A percentile compares a stretch with the other conserved stretches of the same genome.
Conservation (phyloP, 148 eudicot genomes). For the Polygonum aviculare region DNA sequence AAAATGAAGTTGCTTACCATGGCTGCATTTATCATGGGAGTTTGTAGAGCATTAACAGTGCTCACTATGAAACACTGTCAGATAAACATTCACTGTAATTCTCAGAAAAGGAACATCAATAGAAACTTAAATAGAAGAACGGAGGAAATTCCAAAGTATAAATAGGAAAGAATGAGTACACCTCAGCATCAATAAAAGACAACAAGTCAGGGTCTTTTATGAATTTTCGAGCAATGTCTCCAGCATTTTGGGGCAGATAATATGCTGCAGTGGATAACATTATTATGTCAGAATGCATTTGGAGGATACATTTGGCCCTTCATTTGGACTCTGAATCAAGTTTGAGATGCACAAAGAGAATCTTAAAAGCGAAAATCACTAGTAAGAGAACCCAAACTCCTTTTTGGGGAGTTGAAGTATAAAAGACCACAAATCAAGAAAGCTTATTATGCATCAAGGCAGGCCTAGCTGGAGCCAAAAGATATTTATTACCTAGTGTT, state of each 20-base stretch:
- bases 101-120: background rate
- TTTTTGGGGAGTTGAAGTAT: background rate
- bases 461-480: background rate
- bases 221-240: slow-evolving; percentile 78
- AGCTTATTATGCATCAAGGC: background rate
- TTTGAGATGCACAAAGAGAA: background rate
- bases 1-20: slow-evolving; percentile 55
- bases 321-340: background rate
- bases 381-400: background rate
- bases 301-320: background rate
- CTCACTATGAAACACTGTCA: slow-evolving; percentile 96
- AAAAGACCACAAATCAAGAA: background rate
- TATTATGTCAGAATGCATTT: slow-evolving; percentile 15
- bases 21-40: slow-evolving; percentile 98
- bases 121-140: background rate
- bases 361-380: background rate
- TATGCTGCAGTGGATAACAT: slow-evolving; percentile 50
- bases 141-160: background rate
- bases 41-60: slow-evolving; percentile 85
- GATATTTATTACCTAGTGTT: slow-evolving; percentile 63
- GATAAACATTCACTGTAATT: slow-evolving; percentile 4
- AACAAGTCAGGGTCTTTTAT: slow-evolving; percentile 76
- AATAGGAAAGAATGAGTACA: slow-evolving; percentile 15
- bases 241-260: slow-evolving; percentile 97
- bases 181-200: slow-evolving; percentile 98